Evolutionary conservation across 495 filamentous ascomycete genomes (phyloP).

Genomic region (Astrothelium macrocarpum): DNA sequence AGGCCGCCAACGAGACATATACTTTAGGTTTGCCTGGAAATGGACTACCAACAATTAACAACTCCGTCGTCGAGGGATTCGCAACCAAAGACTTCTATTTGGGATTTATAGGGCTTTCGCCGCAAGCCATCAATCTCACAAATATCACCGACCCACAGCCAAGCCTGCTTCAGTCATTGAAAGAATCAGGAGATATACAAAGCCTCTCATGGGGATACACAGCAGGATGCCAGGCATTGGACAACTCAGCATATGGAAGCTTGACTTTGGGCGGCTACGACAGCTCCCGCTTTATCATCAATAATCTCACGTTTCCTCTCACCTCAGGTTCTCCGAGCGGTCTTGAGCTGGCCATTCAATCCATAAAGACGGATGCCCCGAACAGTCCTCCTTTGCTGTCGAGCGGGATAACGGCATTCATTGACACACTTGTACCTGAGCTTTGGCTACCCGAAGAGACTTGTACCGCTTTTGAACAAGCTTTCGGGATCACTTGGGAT

Average conservation of each 20-base stretch:
- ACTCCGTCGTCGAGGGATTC: slow-evolving; percentile 24
- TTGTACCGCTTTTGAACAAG: slow-evolving; percentile 53
- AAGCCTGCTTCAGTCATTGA: slow-evolving; percentile 25
- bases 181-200: slow-evolving; percentile 18
- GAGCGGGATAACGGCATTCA: slow-evolving; percentile 34
- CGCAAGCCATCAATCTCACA: slow-evolving; percentile 26
- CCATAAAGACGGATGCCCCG: slow-evolving; percentile 2
- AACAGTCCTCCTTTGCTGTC: background rate
- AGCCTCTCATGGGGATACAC: slow-evolving; percentile 28
- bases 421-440: slow-evolving; percentile 59
- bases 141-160: slow-evolving; percentile 19
- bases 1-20: slow-evolving; percentile 28
- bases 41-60: slow-evolving; percentile 12
- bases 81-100: slow-evolving; percentile 29
- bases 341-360: slow-evolving; percentile 6
- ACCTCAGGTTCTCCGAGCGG: background rate
- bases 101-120: slow-evolving; percentile 25
- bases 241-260: slow-evolving; percentile 9
- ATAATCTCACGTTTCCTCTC: slow-evolving; percentile 9
- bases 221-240: slow-evolving; percentile 26
- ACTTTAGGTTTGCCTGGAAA: slow-evolving; percentile 22
- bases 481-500: slow-evolving; percentile 51
- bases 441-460: slow-evolving; percentile 55
- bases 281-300: background rate
- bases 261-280: slow-evolving; percentile 18